These are phyloP conservation scores for Drechslerella coelobrocha DNA, from an alignment of 2,329 filamentous ascomycete species.

Conservation along the genomic window DNA sequence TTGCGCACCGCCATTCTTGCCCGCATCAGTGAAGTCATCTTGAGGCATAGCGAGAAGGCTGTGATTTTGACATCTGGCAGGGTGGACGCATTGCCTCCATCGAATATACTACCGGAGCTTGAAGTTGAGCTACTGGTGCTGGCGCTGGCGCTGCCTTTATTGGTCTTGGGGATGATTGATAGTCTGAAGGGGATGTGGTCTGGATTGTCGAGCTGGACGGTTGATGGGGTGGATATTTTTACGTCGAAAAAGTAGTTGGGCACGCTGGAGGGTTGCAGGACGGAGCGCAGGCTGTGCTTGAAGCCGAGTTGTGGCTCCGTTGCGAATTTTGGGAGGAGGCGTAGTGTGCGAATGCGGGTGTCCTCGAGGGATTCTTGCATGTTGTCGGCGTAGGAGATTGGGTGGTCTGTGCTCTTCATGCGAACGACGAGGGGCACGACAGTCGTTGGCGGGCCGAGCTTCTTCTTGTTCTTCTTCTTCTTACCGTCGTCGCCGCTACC, in stretches of 20 bases:
- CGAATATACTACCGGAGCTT: conserved; percentile 26
- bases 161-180: conserved; percentile 23
- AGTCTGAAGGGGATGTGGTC: conserved; percentile 27
- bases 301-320: conserved; percentile 24
- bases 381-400: conserved; percentile 19
- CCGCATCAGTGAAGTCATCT: conserved; percentile 36
- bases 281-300: conserved; percentile 27
- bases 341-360: conserved; percentile 22
- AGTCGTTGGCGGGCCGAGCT: conserved; percentile 12
- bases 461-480: conserved; percentile 23
- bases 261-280: conserved; percentile 30
- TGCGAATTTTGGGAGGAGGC: conserved; percentile 29
- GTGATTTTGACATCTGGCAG: conserved; percentile 37
- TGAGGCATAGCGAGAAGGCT: conserved; percentile 20
- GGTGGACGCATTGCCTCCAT: background rate
- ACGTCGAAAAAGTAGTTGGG: conserved; percentile 41
- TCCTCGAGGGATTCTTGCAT: conserved; percentile 13
- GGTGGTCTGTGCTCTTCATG: conserved; percentile 19
- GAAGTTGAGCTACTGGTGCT: too few relatives aligned
- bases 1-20: conserved; percentile 17
- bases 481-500: background rate
- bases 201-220: conserved; percentile 35
- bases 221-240: conserved; percentile 17
- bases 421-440: conserved; percentile 27
- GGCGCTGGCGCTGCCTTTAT: background rate